Conservation (phyloP, 768 basidiomycete species). For the Harrya chromipes region DNA sequence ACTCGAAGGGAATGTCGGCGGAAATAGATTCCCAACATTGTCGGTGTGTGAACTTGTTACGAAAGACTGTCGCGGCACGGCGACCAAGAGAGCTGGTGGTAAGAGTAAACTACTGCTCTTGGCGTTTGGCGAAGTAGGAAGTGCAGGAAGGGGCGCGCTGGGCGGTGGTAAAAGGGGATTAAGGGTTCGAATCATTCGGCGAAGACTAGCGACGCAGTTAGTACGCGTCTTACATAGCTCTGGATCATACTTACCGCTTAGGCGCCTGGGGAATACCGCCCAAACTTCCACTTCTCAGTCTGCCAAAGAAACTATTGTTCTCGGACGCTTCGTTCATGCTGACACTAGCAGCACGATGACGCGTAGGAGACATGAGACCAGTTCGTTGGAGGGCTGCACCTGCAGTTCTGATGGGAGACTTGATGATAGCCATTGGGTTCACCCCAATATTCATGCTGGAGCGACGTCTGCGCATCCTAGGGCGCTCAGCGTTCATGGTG, state of each 20-base stretch:
- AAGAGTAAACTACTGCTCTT: conserved; percentile 14
- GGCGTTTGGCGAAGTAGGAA: conserved; percentile 22
- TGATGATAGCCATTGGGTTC: conserved; percentile 56
- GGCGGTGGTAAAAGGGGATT: conserved; percentile 28
- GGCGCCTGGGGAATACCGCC: conserved; percentile 29
- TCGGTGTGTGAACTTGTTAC: conserved; percentile 1
- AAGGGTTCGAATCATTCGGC: conserved; percentile 36
- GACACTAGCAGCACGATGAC: conserved; percentile 48
- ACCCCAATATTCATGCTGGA: conserved; percentile 56
- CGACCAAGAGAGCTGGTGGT: conserved; percentile 17
- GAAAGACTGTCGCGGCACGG: conserved; percentile 21
- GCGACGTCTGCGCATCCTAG: conserved; percentile 56
- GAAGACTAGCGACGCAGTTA: conserved; percentile 30
- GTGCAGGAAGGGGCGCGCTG: conserved; percentile 28
- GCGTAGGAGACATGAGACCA: conserved; percentile 35
- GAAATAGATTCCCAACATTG: conserved; percentile 1
- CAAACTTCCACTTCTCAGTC: conserved; percentile 56
- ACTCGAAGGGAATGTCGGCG: neutral
- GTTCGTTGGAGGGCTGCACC: conserved; percentile 49
- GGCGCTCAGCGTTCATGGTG: conserved; percentile 26
- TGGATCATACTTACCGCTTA: conserved; percentile 30
- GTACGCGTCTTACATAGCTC: neutral
- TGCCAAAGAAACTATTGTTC: conserved; percentile 44
- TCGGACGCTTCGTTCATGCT: conserved; percentile 33
- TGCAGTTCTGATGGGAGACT: conserved; percentile 52